Conservation (phyloP, 1,139 yeast species). For the Candida sanyaensis region DNA sequence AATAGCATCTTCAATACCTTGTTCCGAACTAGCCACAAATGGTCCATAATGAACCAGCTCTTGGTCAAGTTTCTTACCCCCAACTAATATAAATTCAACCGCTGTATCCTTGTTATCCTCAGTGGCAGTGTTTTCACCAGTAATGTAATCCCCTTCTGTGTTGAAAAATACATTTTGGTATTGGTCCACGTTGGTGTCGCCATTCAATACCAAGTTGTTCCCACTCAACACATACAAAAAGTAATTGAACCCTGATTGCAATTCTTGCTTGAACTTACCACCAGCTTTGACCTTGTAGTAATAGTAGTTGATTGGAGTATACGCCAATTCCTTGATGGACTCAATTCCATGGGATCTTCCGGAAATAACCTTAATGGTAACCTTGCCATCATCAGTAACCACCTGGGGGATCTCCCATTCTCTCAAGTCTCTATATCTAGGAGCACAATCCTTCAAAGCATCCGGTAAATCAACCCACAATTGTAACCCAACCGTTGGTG, state of each 20-base stretch:
- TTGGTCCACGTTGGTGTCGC: slow-evolving; percentile 40
- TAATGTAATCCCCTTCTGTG: slow-evolving; percentile 57
- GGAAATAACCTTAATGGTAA: slow-evolving; percentile 70
- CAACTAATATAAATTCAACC: slow-evolving; percentile 66
- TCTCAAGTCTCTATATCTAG: slow-evolving; percentile 80
- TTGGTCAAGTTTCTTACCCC: slow-evolving; percentile 79
- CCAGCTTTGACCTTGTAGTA: slow-evolving; percentile 70
- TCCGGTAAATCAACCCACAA: slow-evolving; percentile 91
- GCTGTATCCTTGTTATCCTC: slow-evolving; percentile 24
- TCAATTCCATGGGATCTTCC: slow-evolving; percentile 78
- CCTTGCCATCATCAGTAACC: slow-evolving; percentile 66
- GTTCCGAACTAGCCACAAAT: slow-evolving; percentile 72
- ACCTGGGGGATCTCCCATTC: slow-evolving; percentile 68
- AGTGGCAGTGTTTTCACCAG: slow-evolving; percentile 48
- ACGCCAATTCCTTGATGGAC: slow-evolving; percentile 75
- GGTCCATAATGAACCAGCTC: slow-evolving; percentile 88
- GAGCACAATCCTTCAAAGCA: slow-evolving; percentile 64
- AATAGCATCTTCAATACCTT: slow-evolving; percentile 67
- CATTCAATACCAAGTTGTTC: slow-evolving; percentile 46
- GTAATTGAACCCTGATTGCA: slow-evolving; percentile 68
- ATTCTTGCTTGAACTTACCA: slow-evolving; percentile 61
- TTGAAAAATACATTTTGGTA: slow-evolving; percentile 62
- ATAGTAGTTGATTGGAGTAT: slow-evolving; percentile 80
- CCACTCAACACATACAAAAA: slow-evolving; percentile 76
- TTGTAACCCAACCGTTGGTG: slow-evolving; percentile 72